These are phyloP conservation scores for Hygrocybe coccinea DNA, from an alignment of 768 basidiomycete genomes.

Conservation along the genomic window DNA sequence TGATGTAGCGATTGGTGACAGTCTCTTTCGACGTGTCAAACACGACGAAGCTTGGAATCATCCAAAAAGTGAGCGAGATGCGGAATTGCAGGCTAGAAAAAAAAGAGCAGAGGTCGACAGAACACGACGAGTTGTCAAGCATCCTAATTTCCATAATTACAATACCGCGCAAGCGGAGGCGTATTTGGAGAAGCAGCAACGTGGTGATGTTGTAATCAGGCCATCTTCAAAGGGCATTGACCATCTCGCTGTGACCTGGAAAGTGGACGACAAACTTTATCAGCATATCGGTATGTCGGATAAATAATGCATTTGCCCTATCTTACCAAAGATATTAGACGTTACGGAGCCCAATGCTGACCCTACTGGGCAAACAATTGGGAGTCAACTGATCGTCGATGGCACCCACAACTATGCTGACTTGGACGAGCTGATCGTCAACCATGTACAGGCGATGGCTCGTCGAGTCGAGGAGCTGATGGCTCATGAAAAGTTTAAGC, in stretches of 20 bases:
- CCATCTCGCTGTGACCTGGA: constrained; percentile 98
- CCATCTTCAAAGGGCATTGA: constrained; percentile 92
- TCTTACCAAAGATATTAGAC: constrained; percentile 40
- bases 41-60: constrained; percentile 63
- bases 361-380: constrained; percentile 59
- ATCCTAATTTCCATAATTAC: constrained; percentile 97
- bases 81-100: constrained; percentile 71
- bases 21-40: constrained; percentile 53
- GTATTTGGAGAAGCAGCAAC: constrained; percentile 82
- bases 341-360: constrained; percentile 79
- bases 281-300: constrained; percentile 83
- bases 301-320: constrained; percentile 5
- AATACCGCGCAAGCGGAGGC: constrained; percentile 86
- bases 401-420: constrained; percentile 80
- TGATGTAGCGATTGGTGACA: constrained; percentile 62
- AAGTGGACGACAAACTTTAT: constrained; percentile 91
- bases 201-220: constrained; percentile 93
- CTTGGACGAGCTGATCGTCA: constrained; percentile 94
- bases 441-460: constrained; percentile 91
- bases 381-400: constrained; percentile 67
- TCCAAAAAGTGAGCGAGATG: constrained; percentile 58
- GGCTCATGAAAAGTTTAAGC: constrained; percentile 93
- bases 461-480: constrained; percentile 91
- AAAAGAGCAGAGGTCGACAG: constrained; percentile 79
- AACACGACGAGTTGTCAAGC: constrained; percentile 85